These are phyloP conservation scores for Parasarocladium wereldwijsianum DNA, from an alignment of 2,329 filamentous ascomycete species.

Conservation along the genomic window DNA sequence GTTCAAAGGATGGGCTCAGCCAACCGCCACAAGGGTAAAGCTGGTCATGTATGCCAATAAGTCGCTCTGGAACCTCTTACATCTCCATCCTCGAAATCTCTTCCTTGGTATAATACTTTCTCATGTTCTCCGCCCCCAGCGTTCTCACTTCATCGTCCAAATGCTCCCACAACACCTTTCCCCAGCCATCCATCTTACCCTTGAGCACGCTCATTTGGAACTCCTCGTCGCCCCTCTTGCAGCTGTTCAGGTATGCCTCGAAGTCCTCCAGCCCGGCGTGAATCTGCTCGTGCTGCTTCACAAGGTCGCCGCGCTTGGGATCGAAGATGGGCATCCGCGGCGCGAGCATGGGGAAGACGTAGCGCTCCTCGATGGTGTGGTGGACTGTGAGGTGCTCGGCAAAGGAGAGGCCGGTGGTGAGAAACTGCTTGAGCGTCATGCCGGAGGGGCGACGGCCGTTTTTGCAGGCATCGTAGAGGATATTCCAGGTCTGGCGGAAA, in stretches of 20 bases:
- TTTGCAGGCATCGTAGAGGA: conserved; percentile 51
- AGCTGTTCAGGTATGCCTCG: conserved; percentile 48
- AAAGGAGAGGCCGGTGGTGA: conserved; percentile 55
- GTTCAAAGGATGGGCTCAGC: no score
- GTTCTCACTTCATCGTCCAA: conserved; percentile 71
- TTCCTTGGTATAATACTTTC: conserved; percentile 61
- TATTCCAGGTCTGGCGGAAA: conserved; percentile 61
- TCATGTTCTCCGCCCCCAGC: conserved; percentile 76
- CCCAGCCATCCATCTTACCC: conserved; percentile 63
- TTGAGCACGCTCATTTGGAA: conserved; percentile 45
- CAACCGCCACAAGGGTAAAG: no score
- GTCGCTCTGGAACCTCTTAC: no score
- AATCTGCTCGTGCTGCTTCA: conserved; percentile 65
- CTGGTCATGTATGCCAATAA: no score
- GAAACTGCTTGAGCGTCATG: conserved; percentile 55
- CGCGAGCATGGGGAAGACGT: conserved; percentile 68
- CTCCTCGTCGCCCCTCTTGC: conserved; percentile 46
- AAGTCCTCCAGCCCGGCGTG: conserved; percentile 60
- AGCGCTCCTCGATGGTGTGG: conserved; percentile 69
- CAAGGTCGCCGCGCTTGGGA: conserved; percentile 36
- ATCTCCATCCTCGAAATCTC: conserved; percentile 62
- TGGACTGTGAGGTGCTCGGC: conserved; percentile 56
- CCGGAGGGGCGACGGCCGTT: conserved; percentile 41
- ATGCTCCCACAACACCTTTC: conserved; percentile 65
- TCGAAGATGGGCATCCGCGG: conserved; percentile 66